Conservation (phyloP, 352 stramenopile species). For the Phytophthora macrochlamydospora region DNA sequence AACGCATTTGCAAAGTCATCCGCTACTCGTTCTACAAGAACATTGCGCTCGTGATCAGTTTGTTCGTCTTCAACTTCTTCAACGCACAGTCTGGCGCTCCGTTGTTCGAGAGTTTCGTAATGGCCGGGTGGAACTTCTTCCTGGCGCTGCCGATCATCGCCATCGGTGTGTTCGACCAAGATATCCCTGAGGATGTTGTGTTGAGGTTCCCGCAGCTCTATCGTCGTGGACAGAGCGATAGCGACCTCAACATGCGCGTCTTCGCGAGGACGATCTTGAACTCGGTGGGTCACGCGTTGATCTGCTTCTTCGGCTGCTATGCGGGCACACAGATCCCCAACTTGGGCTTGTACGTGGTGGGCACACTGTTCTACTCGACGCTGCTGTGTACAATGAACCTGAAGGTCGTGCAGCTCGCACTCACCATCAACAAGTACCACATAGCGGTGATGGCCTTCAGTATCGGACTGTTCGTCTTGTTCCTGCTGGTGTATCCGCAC, state of each 20-base stretch:
- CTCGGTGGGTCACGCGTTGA: conserved; percentile 51
- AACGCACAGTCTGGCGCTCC: conserved; percentile 90
- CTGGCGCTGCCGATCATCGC: conserved; percentile 90
- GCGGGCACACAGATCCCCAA: conserved; percentile 28
- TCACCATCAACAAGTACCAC: conserved; percentile 75
- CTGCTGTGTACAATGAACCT: conserved; percentile 74
- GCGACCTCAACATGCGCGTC: conserved; percentile 63
- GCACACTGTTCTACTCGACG: conserved; percentile 71
- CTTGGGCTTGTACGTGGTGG: conserved; percentile 51
- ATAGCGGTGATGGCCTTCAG: conserved; percentile 57
- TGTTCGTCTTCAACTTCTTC: conserved; percentile 93
- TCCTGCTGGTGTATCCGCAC: conserved; percentile 63
- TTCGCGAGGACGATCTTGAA: conserved; percentile 64
- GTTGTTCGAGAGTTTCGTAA: conserved; percentile 83
- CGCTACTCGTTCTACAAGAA: conserved; percentile 99
- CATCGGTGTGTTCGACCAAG: conserved; percentile 77
- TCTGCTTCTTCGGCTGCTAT: conserved; percentile 63
- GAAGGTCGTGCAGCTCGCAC: conserved; percentile 68
- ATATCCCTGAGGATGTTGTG: conserved; percentile 56
- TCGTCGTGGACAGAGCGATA: conserved; percentile 45
- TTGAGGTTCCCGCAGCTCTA: conserved; percentile 65
- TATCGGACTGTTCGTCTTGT: conserved; percentile 63
- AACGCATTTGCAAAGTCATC: conserved; percentile 93
- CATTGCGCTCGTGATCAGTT: conserved; percentile 92
- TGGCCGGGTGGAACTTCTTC: conserved; percentile 88